These are phyloP conservation scores for Candida tunisiensis DNA, from an alignment of 1,139 yeast species.

Conservation along the genomic window DNA sequence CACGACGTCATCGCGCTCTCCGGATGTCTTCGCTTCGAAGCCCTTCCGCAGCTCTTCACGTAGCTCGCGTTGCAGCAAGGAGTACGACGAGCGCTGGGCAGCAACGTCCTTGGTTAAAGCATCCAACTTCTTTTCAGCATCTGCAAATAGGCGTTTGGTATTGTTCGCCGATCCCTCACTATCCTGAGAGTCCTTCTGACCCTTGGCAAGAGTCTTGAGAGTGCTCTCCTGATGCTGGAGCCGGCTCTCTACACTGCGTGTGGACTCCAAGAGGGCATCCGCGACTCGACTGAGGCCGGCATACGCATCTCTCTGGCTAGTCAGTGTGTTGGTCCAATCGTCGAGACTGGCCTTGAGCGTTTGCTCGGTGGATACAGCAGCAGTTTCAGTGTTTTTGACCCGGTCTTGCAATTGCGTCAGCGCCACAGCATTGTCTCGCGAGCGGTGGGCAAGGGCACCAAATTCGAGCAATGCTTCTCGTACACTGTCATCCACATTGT, in stretches of 20 bases:
- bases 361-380: constrained; percentile 5
- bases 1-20: neutral
- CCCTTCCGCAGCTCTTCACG: too few species aligned
- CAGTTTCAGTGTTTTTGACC: constrained; percentile 8
- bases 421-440: constrained; percentile 26
- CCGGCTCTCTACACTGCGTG: neutral
- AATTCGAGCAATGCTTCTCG: constrained; percentile 24
- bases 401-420: constrained; percentile 17
- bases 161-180: neutral
- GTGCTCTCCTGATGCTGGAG: neutral
- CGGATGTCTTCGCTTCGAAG: neutral
- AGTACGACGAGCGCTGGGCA: too few species aligned
- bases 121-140: neutral
- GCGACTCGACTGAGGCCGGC: constrained; percentile 8
- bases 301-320: constrained; percentile 10
- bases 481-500: constrained; percentile 19
- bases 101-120: neutral
- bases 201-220: neutral
- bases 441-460: constrained; percentile 23
- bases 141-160: too few species aligned
- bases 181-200: neutral
- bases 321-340: constrained; percentile 7
- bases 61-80: too few species aligned
- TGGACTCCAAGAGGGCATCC: constrained; percentile 10
- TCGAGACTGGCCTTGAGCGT: constrained; percentile 8